phyloP scores from a whole-genome alignment of 2,329 filamentous ascomycete genomes.

The Rhinocladiella similis region DNA sequence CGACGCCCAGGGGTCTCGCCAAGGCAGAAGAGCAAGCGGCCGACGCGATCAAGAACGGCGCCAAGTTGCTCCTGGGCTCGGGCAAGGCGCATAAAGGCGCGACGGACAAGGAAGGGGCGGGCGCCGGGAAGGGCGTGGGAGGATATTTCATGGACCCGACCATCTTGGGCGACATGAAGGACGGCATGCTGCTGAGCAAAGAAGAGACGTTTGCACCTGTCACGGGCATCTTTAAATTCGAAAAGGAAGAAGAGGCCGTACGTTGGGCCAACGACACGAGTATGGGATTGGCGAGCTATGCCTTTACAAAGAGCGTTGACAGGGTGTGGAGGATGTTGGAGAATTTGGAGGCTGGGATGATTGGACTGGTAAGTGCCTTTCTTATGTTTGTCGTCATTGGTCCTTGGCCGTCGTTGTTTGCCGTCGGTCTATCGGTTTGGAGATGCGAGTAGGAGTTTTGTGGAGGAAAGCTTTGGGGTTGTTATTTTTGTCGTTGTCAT shows the following conservation, averaged over 20 bases:
- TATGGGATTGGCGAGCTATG: conserved; percentile 56
- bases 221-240: conserved; percentile 63
- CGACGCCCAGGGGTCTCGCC: conserved; percentile 56
- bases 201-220: conserved; percentile 70
- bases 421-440: neutral
- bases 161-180: conserved; percentile 60
- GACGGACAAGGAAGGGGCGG: conserved; percentile 53
- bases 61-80: conserved; percentile 63
- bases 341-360: conserved; percentile 69
- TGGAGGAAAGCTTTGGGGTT: too few relatives aligned
- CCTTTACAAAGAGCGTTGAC: conserved; percentile 68
- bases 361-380: conserved; percentile 53
- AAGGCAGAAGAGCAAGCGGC: conserved; percentile 61
- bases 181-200: conserved; percentile 56
- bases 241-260: conserved; percentile 65
- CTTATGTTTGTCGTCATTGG: neutral
- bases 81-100: conserved; percentile 37
- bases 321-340: conserved; percentile 66
- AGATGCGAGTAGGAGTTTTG: too few relatives aligned
- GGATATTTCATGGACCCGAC: conserved; percentile 73
- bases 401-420: too few relatives aligned
- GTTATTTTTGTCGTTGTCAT: too few relatives aligned
- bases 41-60: conserved; percentile 65
- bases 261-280: conserved; percentile 33
- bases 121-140: conserved; percentile 39